Conservation (phyloP, 2,329 filamentous ascomycete species). For the Metarhizium sp. region DNA sequence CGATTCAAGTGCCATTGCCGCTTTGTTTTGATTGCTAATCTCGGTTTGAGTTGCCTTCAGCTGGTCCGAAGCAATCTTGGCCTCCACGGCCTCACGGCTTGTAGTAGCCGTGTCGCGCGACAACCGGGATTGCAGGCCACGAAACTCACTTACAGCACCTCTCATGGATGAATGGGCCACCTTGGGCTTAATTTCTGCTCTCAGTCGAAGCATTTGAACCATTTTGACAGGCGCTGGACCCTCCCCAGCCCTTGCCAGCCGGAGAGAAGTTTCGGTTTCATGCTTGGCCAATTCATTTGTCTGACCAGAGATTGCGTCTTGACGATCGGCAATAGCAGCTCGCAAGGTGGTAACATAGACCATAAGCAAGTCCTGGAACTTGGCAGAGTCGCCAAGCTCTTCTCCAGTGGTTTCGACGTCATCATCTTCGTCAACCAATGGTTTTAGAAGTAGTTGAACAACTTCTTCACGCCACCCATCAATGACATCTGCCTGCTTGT, state of each 20-base stretch:
- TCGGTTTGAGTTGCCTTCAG: constrained; percentile 50
- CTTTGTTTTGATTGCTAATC: constrained; percentile 42
- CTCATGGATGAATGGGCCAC: constrained; percentile 55
- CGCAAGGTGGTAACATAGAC: constrained; percentile 75
- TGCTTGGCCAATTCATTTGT: constrained; percentile 65
- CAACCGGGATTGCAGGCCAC: constrained; percentile 47
- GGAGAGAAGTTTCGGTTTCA: constrained; percentile 56
- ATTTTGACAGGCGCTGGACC: constrained; percentile 62
- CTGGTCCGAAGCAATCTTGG: constrained; percentile 53
- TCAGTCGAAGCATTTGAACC: constrained; percentile 39
- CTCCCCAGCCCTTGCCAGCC: constrained; percentile 49
- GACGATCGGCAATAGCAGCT: constrained; percentile 68
- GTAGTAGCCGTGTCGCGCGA: constrained; percentile 12
- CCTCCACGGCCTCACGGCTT: constrained; percentile 55
- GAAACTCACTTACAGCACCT: constrained; percentile 59
- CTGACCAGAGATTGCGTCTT: constrained; percentile 66
- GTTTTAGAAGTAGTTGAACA: constrained; percentile 59
- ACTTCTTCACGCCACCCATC: constrained; percentile 68
- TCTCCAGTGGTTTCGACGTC: constrained; percentile 69
- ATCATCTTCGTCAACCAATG: constrained; percentile 76
- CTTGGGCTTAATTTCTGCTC: constrained; percentile 38
- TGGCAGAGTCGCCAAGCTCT: constrained; percentile 81
- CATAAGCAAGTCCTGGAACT: constrained; percentile 80
- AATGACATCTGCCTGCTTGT: constrained; percentile 62
- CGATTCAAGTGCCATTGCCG: constrained; percentile 41